Base-by-base conservation (phyloP, 2,329 filamentous ascomycete genomes). In the Verticillium nubilum region DNA sequence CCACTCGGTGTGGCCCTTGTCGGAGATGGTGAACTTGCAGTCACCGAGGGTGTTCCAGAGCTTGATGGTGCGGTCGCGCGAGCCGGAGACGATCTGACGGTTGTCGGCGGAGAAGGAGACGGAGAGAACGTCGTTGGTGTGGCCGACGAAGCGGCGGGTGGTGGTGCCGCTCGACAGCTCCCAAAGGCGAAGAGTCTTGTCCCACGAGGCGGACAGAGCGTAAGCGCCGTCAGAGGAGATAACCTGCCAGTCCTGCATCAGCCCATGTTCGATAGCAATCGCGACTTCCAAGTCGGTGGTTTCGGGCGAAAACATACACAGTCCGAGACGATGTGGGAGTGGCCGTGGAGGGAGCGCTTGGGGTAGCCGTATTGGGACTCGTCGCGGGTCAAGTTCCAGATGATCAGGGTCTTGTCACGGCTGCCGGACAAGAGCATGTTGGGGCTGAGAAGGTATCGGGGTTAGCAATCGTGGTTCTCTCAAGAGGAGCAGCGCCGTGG, bases 11-110 rank as follows among this genome's bases (percentile, higher is more conserved):
- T 99, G 95, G 78, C 95, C 95, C 90, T 99, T 99, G 79, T 99
- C 95, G 82, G 92, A 96, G 86, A 99, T 98, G 85, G 94, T 99
- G 89, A 88, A 99, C 87, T 99, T 99, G 93, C 95, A 99, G 88
- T 99, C 95, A 82, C 95, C 95, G 69, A 99, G 92, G 73, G 95
- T 99, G 87, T 99, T 99, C 95, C 95, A 99, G 74, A 99, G 89
- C 91, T 98, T 99, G 87, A 99, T 98, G 76, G 91, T 92, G 79
- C 92, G 90, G 86, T 99, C 95, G 79, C 95, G 93, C 67, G 95
- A 98, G 70, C 93, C 95, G 69, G 95, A 98, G 74, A 98, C 95
- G 81, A 99, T 98, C 87, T 98, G 95, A 78, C 95, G 91, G 91
- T 98, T 98, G 86, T 99, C 95, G 87, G 95, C 95, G 73, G 95